Evolutionary conservation across 257 asterid species (phyloP).

Genomic region (Vinca minor): DNA sequence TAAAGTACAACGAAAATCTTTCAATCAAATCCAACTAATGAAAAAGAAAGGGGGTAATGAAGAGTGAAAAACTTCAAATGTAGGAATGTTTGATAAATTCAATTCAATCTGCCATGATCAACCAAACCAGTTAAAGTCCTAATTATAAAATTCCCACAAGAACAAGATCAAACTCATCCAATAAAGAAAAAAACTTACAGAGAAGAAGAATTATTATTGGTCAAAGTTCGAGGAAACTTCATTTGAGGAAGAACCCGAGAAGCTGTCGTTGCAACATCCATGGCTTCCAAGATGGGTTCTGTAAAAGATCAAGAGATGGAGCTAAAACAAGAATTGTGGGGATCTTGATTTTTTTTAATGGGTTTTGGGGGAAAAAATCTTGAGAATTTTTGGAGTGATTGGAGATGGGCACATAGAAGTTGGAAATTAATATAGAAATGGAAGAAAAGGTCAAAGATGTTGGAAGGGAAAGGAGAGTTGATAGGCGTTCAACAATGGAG

Average conservation of each 20-base stretch:
- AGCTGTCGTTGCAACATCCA: constrained; percentile 57
- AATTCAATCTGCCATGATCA: constrained; percentile 1
- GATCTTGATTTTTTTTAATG: too few species aligned
- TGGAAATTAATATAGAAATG: not conserved
- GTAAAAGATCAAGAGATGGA: not conserved
- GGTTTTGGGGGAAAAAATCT: not conserved
- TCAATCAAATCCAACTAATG: too few species aligned
- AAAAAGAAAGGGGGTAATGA: not conserved
- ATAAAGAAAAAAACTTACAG: too few species aligned
- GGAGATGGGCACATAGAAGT: not conserved
- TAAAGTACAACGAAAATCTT: too few species aligned
- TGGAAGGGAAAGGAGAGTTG: not conserved
- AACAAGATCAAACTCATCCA: constrained; percentile 29
- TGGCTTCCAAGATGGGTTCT: constrained; percentile 10
- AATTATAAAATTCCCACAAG: not conserved
- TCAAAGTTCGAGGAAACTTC: constrained; percentile 16
- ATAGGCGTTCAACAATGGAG: not conserved
- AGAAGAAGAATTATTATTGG: constrained; percentile 25
- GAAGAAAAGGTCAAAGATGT: not conserved
- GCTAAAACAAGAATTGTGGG: not conserved
- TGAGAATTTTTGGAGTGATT: not conserved
- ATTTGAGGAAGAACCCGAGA: constrained; percentile 35
- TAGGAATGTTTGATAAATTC: not conserved
- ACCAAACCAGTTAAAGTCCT: not conserved
- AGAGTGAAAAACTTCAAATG: not conserved